Conservation (phyloP, 2,329 filamentous ascomycete species). For the Cryphonectria carpinicola region DNA sequence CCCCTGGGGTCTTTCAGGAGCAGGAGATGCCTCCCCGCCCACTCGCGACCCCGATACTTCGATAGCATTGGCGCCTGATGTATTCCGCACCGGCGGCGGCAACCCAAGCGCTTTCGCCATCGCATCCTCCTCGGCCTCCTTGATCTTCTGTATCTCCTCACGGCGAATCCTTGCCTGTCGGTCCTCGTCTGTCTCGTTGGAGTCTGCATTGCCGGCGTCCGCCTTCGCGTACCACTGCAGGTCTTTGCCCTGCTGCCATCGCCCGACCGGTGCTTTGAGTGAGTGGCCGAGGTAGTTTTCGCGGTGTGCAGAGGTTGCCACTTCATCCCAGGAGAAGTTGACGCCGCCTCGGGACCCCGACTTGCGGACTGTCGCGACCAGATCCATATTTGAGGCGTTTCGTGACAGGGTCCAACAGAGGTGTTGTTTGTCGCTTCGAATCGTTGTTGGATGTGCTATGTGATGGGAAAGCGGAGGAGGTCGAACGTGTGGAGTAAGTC, state of each 20-base stretch:
- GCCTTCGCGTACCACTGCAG: constrained; percentile 67
- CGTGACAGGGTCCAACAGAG: neutral
- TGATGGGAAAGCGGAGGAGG: neutral
- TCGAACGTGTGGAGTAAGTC: neutral
- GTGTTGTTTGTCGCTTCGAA: neutral
- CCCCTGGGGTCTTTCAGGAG: constrained; percentile 38
- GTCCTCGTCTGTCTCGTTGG: constrained; percentile 63
- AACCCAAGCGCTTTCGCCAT: constrained; percentile 82
- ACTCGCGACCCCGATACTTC: constrained; percentile 55
- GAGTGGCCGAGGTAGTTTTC: constrained; percentile 91
- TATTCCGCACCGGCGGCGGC: constrained; percentile 65
- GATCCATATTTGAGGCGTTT: constrained; percentile 68
- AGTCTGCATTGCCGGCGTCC: constrained; percentile 50
- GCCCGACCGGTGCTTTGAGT: constrained; percentile 86
- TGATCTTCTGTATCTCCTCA: constrained; percentile 80
- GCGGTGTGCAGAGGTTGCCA: constrained; percentile 82
- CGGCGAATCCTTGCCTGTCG: constrained; percentile 64
- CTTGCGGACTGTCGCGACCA: constrained; percentile 90
- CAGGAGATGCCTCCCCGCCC: constrained; percentile 35
- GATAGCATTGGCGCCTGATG: constrained; percentile 69
- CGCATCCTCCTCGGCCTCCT: constrained; percentile 92
- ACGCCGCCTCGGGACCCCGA: constrained; percentile 87
- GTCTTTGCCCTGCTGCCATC: constrained; percentile 82
- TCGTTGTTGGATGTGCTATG: neutral
- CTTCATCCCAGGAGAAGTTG: constrained; percentile 97